phyloP scores from a whole-genome alignment of 345 rosid species.

The Erysimum cheiranthoides region DNA sequence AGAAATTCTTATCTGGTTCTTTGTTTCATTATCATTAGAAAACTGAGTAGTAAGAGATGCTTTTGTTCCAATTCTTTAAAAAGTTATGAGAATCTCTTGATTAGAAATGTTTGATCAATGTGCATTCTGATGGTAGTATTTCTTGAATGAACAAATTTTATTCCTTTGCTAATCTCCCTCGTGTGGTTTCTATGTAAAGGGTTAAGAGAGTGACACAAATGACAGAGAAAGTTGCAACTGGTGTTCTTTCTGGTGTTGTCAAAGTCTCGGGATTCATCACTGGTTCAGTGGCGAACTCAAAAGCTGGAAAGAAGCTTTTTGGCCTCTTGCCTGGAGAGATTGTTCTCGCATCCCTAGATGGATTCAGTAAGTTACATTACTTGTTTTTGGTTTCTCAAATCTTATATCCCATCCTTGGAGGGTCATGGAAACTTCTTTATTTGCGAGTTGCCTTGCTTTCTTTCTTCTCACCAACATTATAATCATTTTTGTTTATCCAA shows the following conservation, averaged over 20 bases:
- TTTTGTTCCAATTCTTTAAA: not conserved
- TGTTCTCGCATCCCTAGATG: constrained; percentile 91
- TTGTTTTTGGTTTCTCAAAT: not conserved
- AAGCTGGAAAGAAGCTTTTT: constrained; percentile 79
- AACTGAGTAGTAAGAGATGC: not conserved
- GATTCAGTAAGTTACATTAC: constrained; percentile 75
- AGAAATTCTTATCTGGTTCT: not conserved
- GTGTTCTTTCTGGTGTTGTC: constrained; percentile 85
- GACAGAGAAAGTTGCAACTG: constrained; percentile 79
- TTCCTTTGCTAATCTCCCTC: constrained; percentile 12
- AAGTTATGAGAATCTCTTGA: constrained; percentile 5
- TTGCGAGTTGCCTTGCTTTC: not conserved
- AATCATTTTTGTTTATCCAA: not conserved
- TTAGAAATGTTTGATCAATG: not conserved
- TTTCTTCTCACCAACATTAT: constrained; percentile 15
- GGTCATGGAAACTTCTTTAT: not conserved
- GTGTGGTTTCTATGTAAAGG: constrained; percentile 49
- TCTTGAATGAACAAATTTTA: not conserved
- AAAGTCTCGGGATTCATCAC: constrained; percentile 80
- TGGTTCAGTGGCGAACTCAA: constrained; percentile 80
- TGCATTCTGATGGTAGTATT: not conserved
- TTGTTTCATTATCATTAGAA: constrained; percentile 17
- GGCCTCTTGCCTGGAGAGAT: constrained; percentile 89
- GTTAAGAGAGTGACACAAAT: constrained; percentile 82
- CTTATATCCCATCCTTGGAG: not conserved